Conservation (phyloP, 768 basidiomycete genomes). For the Grammothele lineata region DNA sequence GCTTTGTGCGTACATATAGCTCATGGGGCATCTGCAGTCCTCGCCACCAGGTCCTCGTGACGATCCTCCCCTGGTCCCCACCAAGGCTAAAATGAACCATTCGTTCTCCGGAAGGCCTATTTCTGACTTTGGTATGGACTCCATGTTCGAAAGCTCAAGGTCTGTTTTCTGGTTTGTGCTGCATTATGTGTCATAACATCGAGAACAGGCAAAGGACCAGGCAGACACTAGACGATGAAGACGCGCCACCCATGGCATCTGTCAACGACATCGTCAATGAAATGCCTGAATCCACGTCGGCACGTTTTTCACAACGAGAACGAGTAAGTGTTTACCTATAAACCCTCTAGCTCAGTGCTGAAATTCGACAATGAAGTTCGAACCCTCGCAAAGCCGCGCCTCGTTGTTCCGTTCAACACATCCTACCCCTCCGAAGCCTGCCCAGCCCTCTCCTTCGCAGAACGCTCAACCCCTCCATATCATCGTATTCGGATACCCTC, state of each 20-base stretch:
- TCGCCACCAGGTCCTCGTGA: slow-evolving; percentile 42
- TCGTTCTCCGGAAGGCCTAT: slow-evolving; percentile 58
- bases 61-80: slow-evolving; percentile 70
- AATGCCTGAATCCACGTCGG: slow-evolving; percentile 37
- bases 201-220: slow-evolving; percentile 41
- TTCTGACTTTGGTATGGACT: slow-evolving; percentile 77
- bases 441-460: slow-evolving; percentile 19
- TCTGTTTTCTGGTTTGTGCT: slow-evolving; percentile 19
- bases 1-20: no score
- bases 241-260: slow-evolving; percentile 75
- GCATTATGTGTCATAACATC: slow-evolving; percentile 6
- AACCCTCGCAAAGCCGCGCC: slow-evolving; percentile 34
- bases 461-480: slow-evolving; percentile 51
- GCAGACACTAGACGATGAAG: slow-evolving; percentile 65
- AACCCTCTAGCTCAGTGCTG: no score
- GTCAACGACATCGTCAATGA: slow-evolving; percentile 73
- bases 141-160: slow-evolving; percentile 79
- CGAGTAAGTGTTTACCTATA: slow-evolving; percentile 16
- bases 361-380: no score
- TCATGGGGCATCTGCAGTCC: not conserved
- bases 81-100: slow-evolving; percentile 78
- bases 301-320: slow-evolving; percentile 46
- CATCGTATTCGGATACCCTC: slow-evolving; percentile 86
- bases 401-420: slow-evolving; percentile 22
- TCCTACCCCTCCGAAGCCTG: slow-evolving; percentile 17